These are phyloP conservation scores for Lolium multiflorum DNA, from an alignment of 176 grass and related monocot genomes.

Conservation along the genomic window DNA sequence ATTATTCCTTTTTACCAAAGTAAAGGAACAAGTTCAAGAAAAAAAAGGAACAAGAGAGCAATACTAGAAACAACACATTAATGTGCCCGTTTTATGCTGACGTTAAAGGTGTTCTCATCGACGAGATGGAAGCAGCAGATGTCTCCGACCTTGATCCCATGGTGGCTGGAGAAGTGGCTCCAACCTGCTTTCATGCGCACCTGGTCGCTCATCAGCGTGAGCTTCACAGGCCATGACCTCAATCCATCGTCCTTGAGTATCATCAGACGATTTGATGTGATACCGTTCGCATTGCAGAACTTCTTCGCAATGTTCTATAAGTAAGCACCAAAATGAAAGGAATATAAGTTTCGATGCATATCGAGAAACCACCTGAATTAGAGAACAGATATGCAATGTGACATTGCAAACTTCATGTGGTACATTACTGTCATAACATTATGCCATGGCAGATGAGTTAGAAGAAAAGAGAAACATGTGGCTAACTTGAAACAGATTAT, in stretches of 20 bases:
- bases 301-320: conserved; percentile 18
- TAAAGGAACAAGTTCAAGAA: conserved; percentile 8
- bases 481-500: background rate
- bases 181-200: conserved; percentile 23
- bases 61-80: background rate
- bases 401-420: background rate
- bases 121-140: conserved; percentile 19
- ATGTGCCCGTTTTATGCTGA: conserved; percentile 9
- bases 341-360: conserved; percentile 10
- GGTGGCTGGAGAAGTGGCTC: conserved; percentile 23
- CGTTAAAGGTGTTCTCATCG: conserved; percentile 21
- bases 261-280: background rate
- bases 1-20: background rate
- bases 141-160: conserved; percentile 23
- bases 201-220: conserved; percentile 22
- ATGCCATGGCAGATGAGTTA: background rate
- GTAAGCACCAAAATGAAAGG: background rate
- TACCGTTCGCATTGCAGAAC: conserved; percentile 10
- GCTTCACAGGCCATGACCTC: conserved; percentile 32
- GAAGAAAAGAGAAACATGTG: background rate
- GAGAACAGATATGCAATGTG: background rate
- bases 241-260: conserved; percentile 19
- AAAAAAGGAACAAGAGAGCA: background rate
- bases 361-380: background rate
- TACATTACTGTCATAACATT: background rate